phyloP scores from a whole-genome alignment of 768 basidiomycete species.

The Lactarius hengduanensis region DNA sequence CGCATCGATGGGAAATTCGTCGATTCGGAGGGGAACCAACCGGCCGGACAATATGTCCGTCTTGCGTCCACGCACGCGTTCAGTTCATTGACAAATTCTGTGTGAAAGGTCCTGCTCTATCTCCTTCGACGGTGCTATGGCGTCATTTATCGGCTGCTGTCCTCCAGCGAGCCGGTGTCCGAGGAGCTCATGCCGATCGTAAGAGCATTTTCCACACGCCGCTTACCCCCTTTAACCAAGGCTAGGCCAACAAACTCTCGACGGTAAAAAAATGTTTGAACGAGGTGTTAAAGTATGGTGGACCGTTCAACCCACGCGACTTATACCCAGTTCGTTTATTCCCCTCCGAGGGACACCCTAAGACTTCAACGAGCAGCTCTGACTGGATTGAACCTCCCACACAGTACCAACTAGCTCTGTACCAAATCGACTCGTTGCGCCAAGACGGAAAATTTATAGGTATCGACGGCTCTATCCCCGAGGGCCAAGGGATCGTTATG shows the following conservation, averaged over 20 bases:
- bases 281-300: constrained; percentile 93
- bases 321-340: constrained; percentile 76
- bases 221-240: not conserved
- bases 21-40: constrained; percentile 87
- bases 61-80: not conserved
- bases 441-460: constrained; percentile 94
- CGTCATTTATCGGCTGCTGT: constrained; percentile 88
- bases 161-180: constrained; percentile 94
- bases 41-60: constrained; percentile 92
- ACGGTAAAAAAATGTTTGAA: constrained; percentile 97
- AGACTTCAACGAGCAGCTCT: constrained; percentile 1
- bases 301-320: constrained; percentile 88
- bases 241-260: constrained; percentile 90
- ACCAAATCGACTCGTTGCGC: constrained; percentile 92
- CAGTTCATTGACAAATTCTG: constrained; percentile 12
- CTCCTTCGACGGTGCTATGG: constrained; percentile 94
- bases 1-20: constrained; percentile 96
- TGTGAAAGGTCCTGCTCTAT: constrained; percentile 82
- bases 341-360: not conserved
- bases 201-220: constrained; percentile 32
- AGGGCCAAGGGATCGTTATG: constrained; percentile 95
- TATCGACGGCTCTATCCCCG: constrained; percentile 84
- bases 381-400: constrained; percentile 8
- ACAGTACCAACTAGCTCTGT: constrained; percentile 90
- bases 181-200: constrained; percentile 98